phyloP scores from a whole-genome alignment of 768 basidiomycete species.

The Coprinopsis strossmayeri region DNA sequence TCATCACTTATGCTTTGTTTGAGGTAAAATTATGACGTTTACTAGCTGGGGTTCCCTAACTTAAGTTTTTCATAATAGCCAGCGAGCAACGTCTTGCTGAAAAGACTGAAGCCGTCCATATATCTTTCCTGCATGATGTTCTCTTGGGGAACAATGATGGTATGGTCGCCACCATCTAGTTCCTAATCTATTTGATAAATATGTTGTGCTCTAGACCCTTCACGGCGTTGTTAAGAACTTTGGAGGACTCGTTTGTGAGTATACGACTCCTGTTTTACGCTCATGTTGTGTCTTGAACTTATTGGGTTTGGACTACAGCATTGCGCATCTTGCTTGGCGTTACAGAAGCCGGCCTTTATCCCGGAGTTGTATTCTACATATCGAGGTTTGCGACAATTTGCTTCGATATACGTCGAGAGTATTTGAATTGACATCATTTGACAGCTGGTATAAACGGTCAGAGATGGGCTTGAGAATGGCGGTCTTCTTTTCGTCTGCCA shows the following conservation, averaged over 20 bases:
- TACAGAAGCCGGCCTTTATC: conserved; percentile 53
- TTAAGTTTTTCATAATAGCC: conserved; percentile 32
- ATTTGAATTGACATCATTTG: background rate
- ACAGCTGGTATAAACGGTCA: conserved; percentile 73
- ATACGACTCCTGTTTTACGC: background rate
- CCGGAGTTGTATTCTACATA: conserved; percentile 56
- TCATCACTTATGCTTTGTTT: conserved; percentile 65
- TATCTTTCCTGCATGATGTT: conserved; percentile 53
- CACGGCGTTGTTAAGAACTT: conserved; percentile 60
- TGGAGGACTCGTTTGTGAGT: conserved; percentile 53
- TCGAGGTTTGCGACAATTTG: conserved; percentile 36
- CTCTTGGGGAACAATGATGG: conserved; percentile 45
- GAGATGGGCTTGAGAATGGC: conserved; percentile 71
- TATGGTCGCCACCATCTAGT: conserved; percentile 15
- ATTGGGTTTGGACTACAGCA: conserved; percentile 30
- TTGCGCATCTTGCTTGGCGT: conserved; percentile 59
- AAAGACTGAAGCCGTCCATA: conserved; percentile 55
- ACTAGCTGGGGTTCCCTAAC: background rate
- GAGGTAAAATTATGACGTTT: conserved; percentile 35
- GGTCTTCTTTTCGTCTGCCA: conserved; percentile 76
- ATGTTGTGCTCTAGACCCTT: conserved; percentile 31
- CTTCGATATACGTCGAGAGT: background rate
- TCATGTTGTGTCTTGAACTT: background rate
- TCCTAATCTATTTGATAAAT: background rate
- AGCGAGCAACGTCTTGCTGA: conserved; percentile 55